phyloP scores from a whole-genome alignment of 345 rosid genomes.

The Lepidium africanum region DNA sequence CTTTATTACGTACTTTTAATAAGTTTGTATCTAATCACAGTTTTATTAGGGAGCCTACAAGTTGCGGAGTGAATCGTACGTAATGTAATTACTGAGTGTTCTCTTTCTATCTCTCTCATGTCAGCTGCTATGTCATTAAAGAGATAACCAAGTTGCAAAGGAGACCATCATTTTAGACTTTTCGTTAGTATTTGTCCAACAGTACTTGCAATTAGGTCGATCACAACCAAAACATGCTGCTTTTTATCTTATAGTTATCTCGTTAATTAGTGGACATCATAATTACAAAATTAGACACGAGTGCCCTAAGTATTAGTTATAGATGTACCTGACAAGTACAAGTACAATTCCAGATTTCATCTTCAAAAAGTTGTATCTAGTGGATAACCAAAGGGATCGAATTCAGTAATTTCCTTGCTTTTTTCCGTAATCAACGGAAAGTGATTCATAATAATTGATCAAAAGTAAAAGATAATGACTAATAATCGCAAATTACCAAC shows the following conservation, averaged over 20 bases:
- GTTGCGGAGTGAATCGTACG: too few species aligned
- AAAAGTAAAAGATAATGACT: slow-evolving; percentile 11
- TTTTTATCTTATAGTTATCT: neutral
- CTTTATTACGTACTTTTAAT: too few species aligned
- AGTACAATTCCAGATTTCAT: slow-evolving; percentile 13
- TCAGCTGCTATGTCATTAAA: slow-evolving; percentile 13
- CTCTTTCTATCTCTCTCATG: neutral
- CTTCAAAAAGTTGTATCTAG: neutral
- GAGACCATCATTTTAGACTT: slow-evolving; percentile 26
- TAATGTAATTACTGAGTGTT: too few species aligned
- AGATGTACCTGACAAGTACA: slow-evolving; percentile 12
- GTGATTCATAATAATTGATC: neutral
- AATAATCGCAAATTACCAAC: neutral
- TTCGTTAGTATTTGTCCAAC: neutral
- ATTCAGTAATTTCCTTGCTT: neutral
- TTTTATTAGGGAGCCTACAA: too few species aligned
- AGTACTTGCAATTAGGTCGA: slow-evolving; percentile 4
- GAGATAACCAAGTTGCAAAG: slow-evolving; percentile 21
- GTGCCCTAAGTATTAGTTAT: neutral
- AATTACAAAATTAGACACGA: neutral
- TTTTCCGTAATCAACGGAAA: slow-evolving; percentile 19
- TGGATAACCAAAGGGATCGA: neutral
- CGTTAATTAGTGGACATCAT: neutral
- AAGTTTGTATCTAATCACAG: too few species aligned
- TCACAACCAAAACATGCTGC: neutral